Conservation (phyloP, 129 eudicot species). For the Silybum marianum region DNA sequence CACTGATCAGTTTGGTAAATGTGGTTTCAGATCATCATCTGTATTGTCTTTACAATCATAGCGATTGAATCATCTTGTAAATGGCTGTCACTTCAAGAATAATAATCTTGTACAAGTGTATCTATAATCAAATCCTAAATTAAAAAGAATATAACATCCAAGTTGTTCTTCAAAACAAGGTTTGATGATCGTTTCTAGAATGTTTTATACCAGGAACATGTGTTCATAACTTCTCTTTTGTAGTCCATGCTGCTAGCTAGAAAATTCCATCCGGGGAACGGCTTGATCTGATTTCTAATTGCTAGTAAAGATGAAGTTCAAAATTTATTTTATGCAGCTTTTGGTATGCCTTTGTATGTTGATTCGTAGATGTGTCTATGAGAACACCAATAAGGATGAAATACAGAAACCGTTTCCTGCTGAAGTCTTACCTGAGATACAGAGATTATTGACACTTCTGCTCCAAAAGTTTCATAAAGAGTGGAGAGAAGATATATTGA, state of each 20-base stretch:
- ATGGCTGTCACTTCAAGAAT: too few species aligned
- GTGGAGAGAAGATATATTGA: slow-evolving; percentile 68
- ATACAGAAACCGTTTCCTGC: slow-evolving; percentile 70
- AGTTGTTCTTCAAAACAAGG: too few species aligned
- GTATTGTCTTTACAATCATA: too few species aligned
- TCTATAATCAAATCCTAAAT: too few species aligned
- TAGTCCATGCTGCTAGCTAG: background rate
- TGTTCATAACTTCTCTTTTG: background rate
- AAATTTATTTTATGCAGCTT: slow-evolving; percentile 49
- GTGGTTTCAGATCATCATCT: too few species aligned
- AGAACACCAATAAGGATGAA: slow-evolving; percentile 57
- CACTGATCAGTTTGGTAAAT: too few species aligned
- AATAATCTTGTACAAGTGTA: too few species aligned
- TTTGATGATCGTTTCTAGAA: too few species aligned
- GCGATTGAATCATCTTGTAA: too few species aligned
- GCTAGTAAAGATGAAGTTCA: background rate
- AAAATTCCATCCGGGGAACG: background rate
- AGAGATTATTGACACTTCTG: slow-evolving; percentile 67
- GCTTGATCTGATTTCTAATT: slow-evolving; percentile 8
- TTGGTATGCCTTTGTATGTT: slow-evolving; percentile 78
- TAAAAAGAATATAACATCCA: too few species aligned
- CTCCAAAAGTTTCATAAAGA: slow-evolving; percentile 71
- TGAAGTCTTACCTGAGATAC: slow-evolving; percentile 51
- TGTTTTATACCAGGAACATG: background rate
- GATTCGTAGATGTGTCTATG: slow-evolving; percentile 70